Evolutionary conservation across 2,329 filamentous ascomycete species (phyloP).

Genomic region (Cercospora citrullina): DNA sequence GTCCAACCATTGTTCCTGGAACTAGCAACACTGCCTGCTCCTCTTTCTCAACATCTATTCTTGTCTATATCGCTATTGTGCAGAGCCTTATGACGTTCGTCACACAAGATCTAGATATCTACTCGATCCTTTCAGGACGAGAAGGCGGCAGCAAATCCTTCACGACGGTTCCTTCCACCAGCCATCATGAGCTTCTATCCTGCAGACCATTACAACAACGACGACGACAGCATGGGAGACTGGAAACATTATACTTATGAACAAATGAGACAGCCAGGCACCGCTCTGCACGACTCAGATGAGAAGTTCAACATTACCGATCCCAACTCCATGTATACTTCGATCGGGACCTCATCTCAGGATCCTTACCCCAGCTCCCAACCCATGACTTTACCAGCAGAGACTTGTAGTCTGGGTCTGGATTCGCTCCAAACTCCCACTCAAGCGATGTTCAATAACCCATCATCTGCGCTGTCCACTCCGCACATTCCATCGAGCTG

Average conservation of each 20-base stretch:
- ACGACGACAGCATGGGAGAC: conserved; percentile 13
- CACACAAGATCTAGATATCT: conserved; percentile 18
- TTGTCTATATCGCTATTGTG: conserved; percentile 6
- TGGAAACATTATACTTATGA: conserved; percentile 19
- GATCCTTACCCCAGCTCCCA: conserved; percentile 21
- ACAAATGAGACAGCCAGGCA: conserved; percentile 7
- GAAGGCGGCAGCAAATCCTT: conserved; percentile 18
- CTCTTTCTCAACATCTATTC: conserved; percentile 23
- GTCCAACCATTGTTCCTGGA: conserved; percentile 19
- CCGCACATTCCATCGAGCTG: neutral
- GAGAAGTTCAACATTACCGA: conserved; percentile 9
- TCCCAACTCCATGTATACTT: conserved; percentile 6
- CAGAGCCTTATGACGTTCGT: conserved; percentile 22
- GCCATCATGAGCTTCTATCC: conserved; percentile 26
- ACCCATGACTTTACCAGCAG: conserved; percentile 22
- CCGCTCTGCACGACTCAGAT: neutral
- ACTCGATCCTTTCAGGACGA: conserved; percentile 14
- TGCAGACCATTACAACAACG: conserved; percentile 16
- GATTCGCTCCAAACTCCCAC: conserved; percentile 24
- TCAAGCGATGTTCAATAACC: conserved; percentile 21
- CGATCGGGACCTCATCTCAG: conserved; percentile 11
- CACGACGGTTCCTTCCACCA: conserved; percentile 14
- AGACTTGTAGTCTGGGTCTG: conserved; percentile 13
- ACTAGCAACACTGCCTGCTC: conserved; percentile 23
- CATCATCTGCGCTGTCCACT: neutral